Evolutionary conservation across 176 grass and related monocot species (phyloP).

Genomic region (Oryza meridionalis): DNA sequence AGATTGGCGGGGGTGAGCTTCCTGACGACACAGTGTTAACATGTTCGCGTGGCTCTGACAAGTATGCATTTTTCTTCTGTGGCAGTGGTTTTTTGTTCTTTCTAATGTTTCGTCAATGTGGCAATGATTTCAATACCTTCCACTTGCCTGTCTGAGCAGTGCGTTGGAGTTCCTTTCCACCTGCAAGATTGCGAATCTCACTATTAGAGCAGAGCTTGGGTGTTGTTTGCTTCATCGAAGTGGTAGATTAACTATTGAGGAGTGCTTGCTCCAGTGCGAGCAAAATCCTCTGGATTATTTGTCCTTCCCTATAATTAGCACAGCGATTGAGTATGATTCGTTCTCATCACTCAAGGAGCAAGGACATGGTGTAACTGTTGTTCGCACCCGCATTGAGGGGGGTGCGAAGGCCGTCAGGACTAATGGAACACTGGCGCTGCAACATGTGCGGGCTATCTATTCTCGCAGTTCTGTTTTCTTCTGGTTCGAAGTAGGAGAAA

Average conservation of each 20-base stretch:
- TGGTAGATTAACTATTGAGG: conserved; percentile 78
- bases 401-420: conserved; percentile 84
- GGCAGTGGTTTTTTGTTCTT: conserved; percentile 3
- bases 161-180: conserved; percentile 87
- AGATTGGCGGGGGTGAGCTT: conserved; percentile 85
- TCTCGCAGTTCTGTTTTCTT: conserved; percentile 81
- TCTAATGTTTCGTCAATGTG: not conserved
- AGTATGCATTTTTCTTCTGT: conserved; percentile 57
- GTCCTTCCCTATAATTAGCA: conserved; percentile 93
- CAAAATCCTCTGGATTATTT: conserved; percentile 90
- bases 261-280: conserved; percentile 90
- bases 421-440: conserved; percentile 70
- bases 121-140: not conserved
- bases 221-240: conserved; percentile 86
- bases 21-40: conserved; percentile 93
- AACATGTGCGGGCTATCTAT: conserved; percentile 87
- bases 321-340: conserved; percentile 48
- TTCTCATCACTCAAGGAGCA: conserved; percentile 41
- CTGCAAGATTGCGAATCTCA: conserved; percentile 88
- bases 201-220: conserved; percentile 81
- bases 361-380: conserved; percentile 72
- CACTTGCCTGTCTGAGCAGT: conserved; percentile 38
- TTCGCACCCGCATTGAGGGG: conserved; percentile 86
- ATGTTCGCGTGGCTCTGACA: conserved; percentile 88
- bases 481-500: conserved; percentile 90